phyloP scores from a whole-genome alignment of 140 eudicot species.

The Ambrosia hybrid region DNA sequence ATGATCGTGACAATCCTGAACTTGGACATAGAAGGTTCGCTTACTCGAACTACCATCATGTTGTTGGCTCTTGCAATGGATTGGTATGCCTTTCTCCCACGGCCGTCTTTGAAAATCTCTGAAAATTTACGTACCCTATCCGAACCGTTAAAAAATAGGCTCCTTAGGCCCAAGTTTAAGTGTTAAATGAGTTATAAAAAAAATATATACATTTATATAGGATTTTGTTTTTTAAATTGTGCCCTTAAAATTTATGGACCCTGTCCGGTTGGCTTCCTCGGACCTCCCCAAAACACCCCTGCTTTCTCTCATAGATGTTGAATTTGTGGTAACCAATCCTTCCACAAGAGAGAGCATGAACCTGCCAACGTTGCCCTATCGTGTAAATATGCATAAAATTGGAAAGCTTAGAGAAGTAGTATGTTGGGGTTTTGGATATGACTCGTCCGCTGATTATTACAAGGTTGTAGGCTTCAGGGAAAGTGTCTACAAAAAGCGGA shows the following conservation, averaged over 20 bases:
- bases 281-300: too few species aligned
- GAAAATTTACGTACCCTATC: too few species aligned
- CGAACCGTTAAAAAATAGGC: too few species aligned
- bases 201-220: too few species aligned
- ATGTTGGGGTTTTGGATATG: background rate
- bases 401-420: background rate
- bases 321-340: background rate
- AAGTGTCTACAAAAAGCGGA: background rate
- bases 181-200: too few species aligned
- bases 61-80: background rate
- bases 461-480: background rate
- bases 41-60: background rate
- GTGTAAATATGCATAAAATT: background rate
- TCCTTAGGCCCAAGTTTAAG: too few species aligned
- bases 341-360: background rate
- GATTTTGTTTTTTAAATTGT: too few species aligned
- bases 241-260: too few species aligned
- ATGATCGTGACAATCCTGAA: background rate
- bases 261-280: too few species aligned
- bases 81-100: background rate
- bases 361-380: background rate
- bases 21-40: background rate
- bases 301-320: too few species aligned
- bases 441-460: background rate
- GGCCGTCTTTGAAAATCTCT: too few species aligned